A percentile compares a stretch with the other conserved stretches of the same genome.
These are phyloP conservation scores for Ziziphus jujuba DNA, from an alignment of 306 rosid species.

Conservation along the genomic window DNA sequence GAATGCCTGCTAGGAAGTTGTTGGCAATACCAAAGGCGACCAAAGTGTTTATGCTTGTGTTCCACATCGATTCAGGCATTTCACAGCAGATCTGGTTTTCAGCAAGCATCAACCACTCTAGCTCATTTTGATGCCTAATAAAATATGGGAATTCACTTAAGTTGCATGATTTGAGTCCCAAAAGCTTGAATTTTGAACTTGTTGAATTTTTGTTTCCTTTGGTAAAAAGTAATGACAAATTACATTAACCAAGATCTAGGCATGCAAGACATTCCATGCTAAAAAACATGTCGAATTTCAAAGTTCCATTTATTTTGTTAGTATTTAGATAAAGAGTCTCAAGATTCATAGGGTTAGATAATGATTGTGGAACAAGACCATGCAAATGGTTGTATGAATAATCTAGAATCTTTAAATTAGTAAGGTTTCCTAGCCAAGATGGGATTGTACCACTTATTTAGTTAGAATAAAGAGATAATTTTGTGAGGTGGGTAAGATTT, in stretches of 20 bases:
- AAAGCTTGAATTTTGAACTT: rapidly evolving
- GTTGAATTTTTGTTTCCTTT: background rate
- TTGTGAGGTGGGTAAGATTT: background rate
- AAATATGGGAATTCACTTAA: too few relatives aligned
- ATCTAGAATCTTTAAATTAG: rapidly evolving
- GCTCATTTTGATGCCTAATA: background rate
- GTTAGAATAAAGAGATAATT: rapidly evolving
- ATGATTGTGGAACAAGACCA: too few relatives aligned
- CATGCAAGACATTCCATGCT: background rate
- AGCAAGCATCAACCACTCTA: rapidly evolving
- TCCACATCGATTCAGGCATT: background rate
- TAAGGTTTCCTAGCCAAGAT: background rate
- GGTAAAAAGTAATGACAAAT: background rate
- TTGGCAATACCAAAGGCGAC: background rate
- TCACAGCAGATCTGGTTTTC: background rate
- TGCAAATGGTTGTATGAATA: rapidly evolving
- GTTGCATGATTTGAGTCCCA: background rate
- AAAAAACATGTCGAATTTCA: background rate
- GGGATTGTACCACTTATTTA: background rate
- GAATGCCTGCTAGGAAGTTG: background rate
- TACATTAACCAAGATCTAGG: rapidly evolving
- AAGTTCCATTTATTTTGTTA: too few relatives aligned
- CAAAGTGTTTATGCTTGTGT: background rate
- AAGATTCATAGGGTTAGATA: background rate
- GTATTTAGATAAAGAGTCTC: rapidly evolving